A percentile compares a stretch with the other conserved stretches of the same genome.
Evolutionary conservation across 2,329 filamentous ascomycete species (phyloP).

Genomic region (Exophiala spinifera): DNA sequence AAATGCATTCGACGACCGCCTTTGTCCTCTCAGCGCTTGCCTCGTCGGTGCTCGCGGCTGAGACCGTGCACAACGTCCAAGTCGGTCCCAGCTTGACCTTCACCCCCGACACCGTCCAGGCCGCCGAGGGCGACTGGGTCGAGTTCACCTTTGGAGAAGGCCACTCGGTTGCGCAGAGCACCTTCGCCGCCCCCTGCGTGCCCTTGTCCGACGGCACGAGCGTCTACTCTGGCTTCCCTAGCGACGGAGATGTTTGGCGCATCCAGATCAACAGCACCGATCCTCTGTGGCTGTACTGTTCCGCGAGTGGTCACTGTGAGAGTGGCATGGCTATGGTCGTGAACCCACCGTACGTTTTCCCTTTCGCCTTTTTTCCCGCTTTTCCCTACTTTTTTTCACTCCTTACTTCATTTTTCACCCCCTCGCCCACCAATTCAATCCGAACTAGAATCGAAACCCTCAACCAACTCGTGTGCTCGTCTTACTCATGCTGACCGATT

Average conservation of each 20-base stretch:
- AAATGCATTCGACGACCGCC: constrained; percentile 18
- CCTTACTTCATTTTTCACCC: too few species aligned
- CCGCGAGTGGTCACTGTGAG: constrained; percentile 50
- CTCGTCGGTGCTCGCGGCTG: constrained; percentile 19
- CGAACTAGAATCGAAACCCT: too few species aligned
- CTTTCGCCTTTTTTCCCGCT: too few species aligned
- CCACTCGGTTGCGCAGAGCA: constrained; percentile 51
- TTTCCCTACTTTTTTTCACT: too few species aligned
- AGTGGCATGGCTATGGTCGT: constrained; percentile 52
- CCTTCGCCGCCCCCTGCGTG: constrained; percentile 50
- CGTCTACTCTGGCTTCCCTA: constrained; percentile 49
- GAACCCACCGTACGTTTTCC: constrained; percentile 41
- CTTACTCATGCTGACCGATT: too few species aligned
- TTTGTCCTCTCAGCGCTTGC: constrained; percentile 21
- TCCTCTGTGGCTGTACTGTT: constrained; percentile 53
- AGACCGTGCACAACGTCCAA: constrained; percentile 18
- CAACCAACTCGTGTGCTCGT: too few species aligned
- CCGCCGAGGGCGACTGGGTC: constrained; percentile 47
- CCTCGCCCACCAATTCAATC: too few species aligned
- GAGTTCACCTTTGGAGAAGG: constrained; percentile 54
- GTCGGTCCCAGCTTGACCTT: constrained; percentile 40
- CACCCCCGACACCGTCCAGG: constrained; percentile 44
- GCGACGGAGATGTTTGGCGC: constrained; percentile 39
- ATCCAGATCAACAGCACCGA: constrained; percentile 46
- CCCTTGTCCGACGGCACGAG: constrained; percentile 35